These are phyloP conservation scores for Ceratocystiopsis minuta DNA, from an alignment of 2,329 filamentous ascomycete species.

Conservation along the genomic window DNA sequence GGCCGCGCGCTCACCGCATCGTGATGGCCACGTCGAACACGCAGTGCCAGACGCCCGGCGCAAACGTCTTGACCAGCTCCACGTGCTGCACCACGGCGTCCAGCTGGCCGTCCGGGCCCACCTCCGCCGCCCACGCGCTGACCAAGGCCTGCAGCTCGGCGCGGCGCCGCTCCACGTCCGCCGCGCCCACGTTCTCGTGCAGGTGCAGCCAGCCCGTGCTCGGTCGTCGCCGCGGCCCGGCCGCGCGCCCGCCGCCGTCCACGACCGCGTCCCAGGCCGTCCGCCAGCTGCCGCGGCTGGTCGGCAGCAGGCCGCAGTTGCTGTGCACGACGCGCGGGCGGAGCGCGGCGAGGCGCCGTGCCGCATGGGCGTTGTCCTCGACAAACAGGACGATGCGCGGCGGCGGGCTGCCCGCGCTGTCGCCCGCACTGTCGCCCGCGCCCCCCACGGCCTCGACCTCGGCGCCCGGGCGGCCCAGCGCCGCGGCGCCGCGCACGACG, in stretches of 20 bases:
- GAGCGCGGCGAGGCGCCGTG: slow-evolving; percentile 20
- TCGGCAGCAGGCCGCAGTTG: slow-evolving; percentile 46
- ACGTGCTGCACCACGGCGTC: slow-evolving; percentile 30
- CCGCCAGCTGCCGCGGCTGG: slow-evolving; percentile 35
- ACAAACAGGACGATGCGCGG: slow-evolving; percentile 45
- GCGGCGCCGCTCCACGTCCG: slow-evolving; percentile 29
- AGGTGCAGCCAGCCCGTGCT: slow-evolving; percentile 39
- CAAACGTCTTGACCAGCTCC: slow-evolving; percentile 51
- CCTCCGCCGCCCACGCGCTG: slow-evolving; percentile 15
- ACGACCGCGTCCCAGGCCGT: slow-evolving; percentile 23
- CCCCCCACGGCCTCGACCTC: slow-evolving; percentile 18
- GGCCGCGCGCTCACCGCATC: neutral
- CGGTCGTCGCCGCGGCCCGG: slow-evolving; percentile 1
- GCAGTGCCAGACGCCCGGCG: slow-evolving; percentile 50
- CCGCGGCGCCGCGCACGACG: slow-evolving; percentile 26
- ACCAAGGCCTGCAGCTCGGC: slow-evolving; percentile 31
- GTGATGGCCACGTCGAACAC: slow-evolving; percentile 44
- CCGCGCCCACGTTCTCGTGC: slow-evolving; percentile 44
- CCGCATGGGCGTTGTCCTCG: slow-evolving; percentile 46
- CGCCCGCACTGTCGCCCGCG: neutral
- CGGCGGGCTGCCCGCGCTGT: neutral
- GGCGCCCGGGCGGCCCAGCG: slow-evolving; percentile 20
- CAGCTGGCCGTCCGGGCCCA: neutral
- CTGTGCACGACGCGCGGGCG: slow-evolving; percentile 31
- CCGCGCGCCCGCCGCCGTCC: neutral